phyloP scores from a whole-genome alignment of 352 stramenopile genomes.

The Pythium guiyangense region DNA sequence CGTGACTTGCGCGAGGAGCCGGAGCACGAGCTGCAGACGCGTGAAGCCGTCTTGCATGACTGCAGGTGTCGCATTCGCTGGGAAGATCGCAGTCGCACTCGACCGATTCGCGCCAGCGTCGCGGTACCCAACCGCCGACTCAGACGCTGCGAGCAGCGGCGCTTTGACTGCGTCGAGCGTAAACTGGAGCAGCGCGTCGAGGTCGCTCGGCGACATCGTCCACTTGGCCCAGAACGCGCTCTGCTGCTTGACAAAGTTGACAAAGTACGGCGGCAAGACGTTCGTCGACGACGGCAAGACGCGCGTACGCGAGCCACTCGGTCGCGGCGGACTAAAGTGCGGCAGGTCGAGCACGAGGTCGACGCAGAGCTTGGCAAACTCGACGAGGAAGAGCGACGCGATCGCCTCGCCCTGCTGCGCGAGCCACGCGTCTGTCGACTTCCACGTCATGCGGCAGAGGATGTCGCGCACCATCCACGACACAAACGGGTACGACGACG shows the following conservation, averaged over 20 bases:
- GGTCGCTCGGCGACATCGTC: slow-evolving; percentile 54
- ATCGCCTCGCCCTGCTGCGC: slow-evolving; percentile 44
- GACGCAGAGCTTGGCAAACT: slow-evolving; percentile 71
- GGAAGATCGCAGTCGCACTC: slow-evolving; percentile 22
- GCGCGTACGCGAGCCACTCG: slow-evolving; percentile 25
- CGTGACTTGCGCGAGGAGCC: slow-evolving; percentile 59
- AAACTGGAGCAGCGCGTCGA: slow-evolving; percentile 56
- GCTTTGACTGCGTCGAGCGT: slow-evolving; percentile 54
- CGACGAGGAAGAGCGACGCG: slow-evolving; percentile 60
- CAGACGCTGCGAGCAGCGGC: slow-evolving; percentile 19
- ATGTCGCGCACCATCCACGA: slow-evolving; percentile 84
- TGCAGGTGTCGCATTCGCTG: slow-evolving; percentile 31
- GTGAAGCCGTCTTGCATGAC: slow-evolving; percentile 80
- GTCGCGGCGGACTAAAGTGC: slow-evolving; percentile 49
- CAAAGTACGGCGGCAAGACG: slow-evolving; percentile 76
- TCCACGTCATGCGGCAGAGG: slow-evolving; percentile 77
- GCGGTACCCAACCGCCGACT: slow-evolving; percentile 3
- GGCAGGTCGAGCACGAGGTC: slow-evolving; percentile 74
- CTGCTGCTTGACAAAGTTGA: slow-evolving; percentile 87
- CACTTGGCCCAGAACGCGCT: slow-evolving; percentile 63
- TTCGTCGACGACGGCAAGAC: slow-evolving; percentile 45
- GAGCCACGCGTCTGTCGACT: slow-evolving; percentile 69
- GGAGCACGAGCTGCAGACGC: slow-evolving; percentile 59
- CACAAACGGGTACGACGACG: slow-evolving; percentile 74
- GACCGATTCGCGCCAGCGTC: background rate